Percentiles rank a stretch among this genome's conserved stretches.
Evolutionary conservation across 495 filamentous ascomycete genomes (phyloP).

Genomic region (Lasiosphaeria ovina): DNA sequence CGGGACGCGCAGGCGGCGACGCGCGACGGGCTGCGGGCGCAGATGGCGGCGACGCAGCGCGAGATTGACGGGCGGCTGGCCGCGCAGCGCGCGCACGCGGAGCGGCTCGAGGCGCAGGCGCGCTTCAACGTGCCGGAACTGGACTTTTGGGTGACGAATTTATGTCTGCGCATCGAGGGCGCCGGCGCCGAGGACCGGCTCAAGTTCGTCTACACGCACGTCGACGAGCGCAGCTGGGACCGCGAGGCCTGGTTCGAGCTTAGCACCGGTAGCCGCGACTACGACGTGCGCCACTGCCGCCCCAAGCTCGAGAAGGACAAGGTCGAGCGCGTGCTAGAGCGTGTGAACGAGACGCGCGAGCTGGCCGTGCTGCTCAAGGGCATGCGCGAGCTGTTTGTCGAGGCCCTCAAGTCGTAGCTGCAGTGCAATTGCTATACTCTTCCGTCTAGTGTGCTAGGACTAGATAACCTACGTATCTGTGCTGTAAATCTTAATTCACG

Average conservation of each 20-base stretch:
- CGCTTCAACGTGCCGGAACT: conserved; percentile 87
- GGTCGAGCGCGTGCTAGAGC: conserved; percentile 69
- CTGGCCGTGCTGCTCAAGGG: conserved; percentile 79
- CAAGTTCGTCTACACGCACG: conserved; percentile 87
- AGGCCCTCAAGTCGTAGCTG: conserved; percentile 48
- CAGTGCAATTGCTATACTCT: no score
- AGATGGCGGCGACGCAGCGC: conserved; percentile 76
- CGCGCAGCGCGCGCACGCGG: conserved; percentile 50
- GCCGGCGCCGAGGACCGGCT: conserved; percentile 79
- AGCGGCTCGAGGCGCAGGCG: conserved; percentile 72
- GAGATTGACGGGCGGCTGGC: conserved; percentile 56
- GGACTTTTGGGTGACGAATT: conserved; percentile 89
- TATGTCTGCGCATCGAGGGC: conserved; percentile 87
- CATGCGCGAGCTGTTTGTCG: conserved; percentile 84
- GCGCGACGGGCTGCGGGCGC: conserved; percentile 69
- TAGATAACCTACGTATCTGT: no score
- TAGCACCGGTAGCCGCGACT: conserved; percentile 74
- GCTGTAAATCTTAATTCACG: no score
- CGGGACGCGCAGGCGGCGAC: conserved; percentile 71
- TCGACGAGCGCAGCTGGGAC: conserved; percentile 84
- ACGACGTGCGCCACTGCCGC: conserved; percentile 71
- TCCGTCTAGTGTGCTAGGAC: no score
- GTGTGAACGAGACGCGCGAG: conserved; percentile 79
- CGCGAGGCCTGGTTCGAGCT: conserved; percentile 93
- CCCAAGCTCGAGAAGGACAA: conserved; percentile 76